phyloP scores from a whole-genome alignment of 192 early-diverging fungal species.

The Phycomyces nitens region DNA sequence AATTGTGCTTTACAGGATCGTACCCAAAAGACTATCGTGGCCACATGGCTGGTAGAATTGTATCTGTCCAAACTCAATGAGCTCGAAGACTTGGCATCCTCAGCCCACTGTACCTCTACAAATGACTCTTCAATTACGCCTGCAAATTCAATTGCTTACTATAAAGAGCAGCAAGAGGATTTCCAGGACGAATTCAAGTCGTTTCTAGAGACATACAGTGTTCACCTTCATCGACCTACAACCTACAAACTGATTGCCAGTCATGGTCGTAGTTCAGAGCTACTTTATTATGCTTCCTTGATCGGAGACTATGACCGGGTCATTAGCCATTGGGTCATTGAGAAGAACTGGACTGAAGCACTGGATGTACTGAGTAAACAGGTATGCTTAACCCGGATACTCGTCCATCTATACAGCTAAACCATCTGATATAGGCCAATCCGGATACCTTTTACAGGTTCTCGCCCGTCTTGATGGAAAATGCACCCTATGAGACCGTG shows the following conservation, averaged over 20 bases:
- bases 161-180: slow-evolving; percentile 55
- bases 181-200: slow-evolving; percentile 67
- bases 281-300: slow-evolving; percentile 78
- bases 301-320: slow-evolving; percentile 88
- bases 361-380: slow-evolving; percentile 77
- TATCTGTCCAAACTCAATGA: slow-evolving; percentile 76
- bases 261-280: slow-evolving; percentile 80
- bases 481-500: slow-evolving; percentile 81
- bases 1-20: slow-evolving; percentile 50
- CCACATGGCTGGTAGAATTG: slow-evolving; percentile 89
- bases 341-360: slow-evolving; percentile 71
- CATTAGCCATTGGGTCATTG: slow-evolving; percentile 78
- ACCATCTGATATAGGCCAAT: slow-evolving; percentile 52
- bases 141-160: slow-evolving; percentile 40
- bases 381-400: slow-evolving; percentile 33
- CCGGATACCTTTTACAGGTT: slow-evolving; percentile 87
- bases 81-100: slow-evolving; percentile 50
- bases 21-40: slow-evolving; percentile 76
- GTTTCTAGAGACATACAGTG: slow-evolving; percentile 69
- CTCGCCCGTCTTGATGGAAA: slow-evolving; percentile 80
- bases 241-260: slow-evolving; percentile 79
- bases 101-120: slow-evolving; percentile 10
- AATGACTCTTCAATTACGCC: slow-evolving; percentile 16
- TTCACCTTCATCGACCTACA: slow-evolving; percentile 61
- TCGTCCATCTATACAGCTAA: no score